Base-by-base conservation (phyloP, 164 flowering plant genomes). In the Vitis rupestris region DNA sequence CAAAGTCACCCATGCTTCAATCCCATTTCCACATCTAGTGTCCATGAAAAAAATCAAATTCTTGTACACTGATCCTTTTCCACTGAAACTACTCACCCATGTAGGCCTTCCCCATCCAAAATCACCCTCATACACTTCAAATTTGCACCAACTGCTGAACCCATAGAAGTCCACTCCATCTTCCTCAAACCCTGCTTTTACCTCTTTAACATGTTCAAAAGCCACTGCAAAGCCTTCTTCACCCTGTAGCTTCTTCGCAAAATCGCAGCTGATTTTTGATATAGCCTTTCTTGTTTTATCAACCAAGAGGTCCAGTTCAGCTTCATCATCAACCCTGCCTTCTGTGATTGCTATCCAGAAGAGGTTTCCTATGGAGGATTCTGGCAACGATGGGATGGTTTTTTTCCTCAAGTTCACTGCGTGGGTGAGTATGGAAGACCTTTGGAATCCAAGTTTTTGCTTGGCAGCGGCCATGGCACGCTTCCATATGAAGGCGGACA, bases 401-500 rank as follows among this genome's bases (percentile, higher is more conserved):
- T 81, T 76, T 50, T 29, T 50, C 0, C 91, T 74, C 29, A 89
- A 23, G 37, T 86, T 82, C 64, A 87, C 88, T 0, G 71, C 17
- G 61, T 76, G 87, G 8, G 66, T 68, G 7, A 73, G 47, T 9
- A 85, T 1, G 17, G 79, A 82, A 4, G 70, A 72, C 73, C 64
- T 68, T 29, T 31, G 63, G 63, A 16, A 10, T 9, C 75, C 77
- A 12, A 50, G n/a, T 13, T 11, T 69, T 23, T 44, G 30, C 55
- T 56, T 66, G 5, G 64, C 23, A 4, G 82, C 82, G 10, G 63
- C 72, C 68, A 72, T 74, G 8, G 59, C 37, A 51, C 68, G 70
- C 58, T 77, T 80, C 88, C 88, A 86, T 17, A 90, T 48, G 59
- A 88, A 71, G 2, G 87, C 82, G 1, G 91, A 75, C 19, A 90